These are phyloP conservation scores for Sugiyamaella chiloensis DNA, from an alignment of 805 yeast genomes.

Conservation along the genomic window DNA sequence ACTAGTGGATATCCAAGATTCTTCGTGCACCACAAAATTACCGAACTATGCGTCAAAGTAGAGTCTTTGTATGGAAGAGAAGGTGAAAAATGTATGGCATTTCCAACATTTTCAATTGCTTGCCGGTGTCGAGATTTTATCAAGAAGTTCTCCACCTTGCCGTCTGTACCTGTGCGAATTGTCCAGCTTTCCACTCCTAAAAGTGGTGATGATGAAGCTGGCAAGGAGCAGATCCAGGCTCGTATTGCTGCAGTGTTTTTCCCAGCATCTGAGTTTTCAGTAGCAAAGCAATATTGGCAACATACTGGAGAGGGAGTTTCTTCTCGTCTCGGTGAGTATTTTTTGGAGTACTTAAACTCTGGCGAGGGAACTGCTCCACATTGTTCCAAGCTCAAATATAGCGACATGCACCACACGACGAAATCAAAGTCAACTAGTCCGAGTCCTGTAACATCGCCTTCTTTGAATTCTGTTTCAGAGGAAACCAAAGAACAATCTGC, in stretches of 20 bases:
- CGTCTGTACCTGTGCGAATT: conserved; percentile 48
- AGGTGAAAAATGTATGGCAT: conserved; percentile 70
- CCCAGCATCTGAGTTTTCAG: conserved; percentile 51
- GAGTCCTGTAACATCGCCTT: neutral
- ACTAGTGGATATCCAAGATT: conserved; percentile 76
- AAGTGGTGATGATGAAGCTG: conserved; percentile 19
- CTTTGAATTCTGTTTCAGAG: neutral
- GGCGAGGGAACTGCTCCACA: conserved; percentile 43
- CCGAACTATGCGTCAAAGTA: conserved; percentile 26
- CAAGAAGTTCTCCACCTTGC: conserved; percentile 31
- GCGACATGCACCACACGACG: conserved; percentile 10
- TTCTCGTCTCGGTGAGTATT: conserved; percentile 83
- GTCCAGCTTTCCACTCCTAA: conserved; percentile 66
- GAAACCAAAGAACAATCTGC: conserved; percentile 48
- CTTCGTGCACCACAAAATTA: conserved; percentile 37
- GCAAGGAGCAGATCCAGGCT: conserved; percentile 50
- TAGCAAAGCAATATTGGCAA: conserved; percentile 92
- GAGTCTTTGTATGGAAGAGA: conserved; percentile 74
- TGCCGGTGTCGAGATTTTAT: conserved; percentile 82
- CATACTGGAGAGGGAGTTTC: conserved; percentile 97
- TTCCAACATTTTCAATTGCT: conserved; percentile 76
- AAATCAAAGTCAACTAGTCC: neutral
- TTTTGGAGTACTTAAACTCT: conserved; percentile 49
- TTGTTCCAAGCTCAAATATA: conserved; percentile 10
- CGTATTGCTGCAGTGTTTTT: conserved; percentile 78